Conservation (phyloP, 164 flowering plant genomes). For the Houttuynia cordata region DNA sequence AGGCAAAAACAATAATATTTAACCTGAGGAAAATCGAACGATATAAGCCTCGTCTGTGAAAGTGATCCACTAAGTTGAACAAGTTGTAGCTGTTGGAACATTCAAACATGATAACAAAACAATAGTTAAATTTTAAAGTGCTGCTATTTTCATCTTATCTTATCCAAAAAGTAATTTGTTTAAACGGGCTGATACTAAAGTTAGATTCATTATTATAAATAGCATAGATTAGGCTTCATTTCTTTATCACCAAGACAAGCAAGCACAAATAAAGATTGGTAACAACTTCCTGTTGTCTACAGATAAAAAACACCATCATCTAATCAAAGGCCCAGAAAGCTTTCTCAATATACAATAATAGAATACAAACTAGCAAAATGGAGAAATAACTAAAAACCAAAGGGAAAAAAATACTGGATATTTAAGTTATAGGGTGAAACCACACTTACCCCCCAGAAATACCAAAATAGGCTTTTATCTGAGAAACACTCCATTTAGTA, state of each 20-base stretch:
- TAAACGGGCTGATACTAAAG: too few relatives aligned
- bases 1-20: not conserved
- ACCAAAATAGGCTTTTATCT: constrained; percentile 86
- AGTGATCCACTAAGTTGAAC: constrained; percentile 66
- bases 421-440: not conserved
- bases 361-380: not conserved
- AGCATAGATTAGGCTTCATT: too few relatives aligned
- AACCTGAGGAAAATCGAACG: constrained; percentile 81
- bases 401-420: not conserved
- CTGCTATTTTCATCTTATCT: too few relatives aligned
- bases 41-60: constrained; percentile 64
- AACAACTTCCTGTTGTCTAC: too few relatives aligned
- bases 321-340: too few relatives aligned
- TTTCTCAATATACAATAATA: too few relatives aligned
- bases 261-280: too few relatives aligned
- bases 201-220: too few relatives aligned
- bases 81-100: constrained; percentile 60
- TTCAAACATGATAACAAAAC: not conserved
- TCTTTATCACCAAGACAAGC: too few relatives aligned
- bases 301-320: too few relatives aligned
- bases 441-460: constrained; percentile 84
- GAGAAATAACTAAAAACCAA: not conserved
- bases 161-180: too few relatives aligned
- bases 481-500: constrained; percentile 71
- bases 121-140: too few relatives aligned